A percentile compares a stretch with the other conserved stretches of the same genome.
phyloP scores from a whole-genome alignment of 2,329 filamentous ascomycete genomes.

The Nannizziopsis arthrosporioides region DNA sequence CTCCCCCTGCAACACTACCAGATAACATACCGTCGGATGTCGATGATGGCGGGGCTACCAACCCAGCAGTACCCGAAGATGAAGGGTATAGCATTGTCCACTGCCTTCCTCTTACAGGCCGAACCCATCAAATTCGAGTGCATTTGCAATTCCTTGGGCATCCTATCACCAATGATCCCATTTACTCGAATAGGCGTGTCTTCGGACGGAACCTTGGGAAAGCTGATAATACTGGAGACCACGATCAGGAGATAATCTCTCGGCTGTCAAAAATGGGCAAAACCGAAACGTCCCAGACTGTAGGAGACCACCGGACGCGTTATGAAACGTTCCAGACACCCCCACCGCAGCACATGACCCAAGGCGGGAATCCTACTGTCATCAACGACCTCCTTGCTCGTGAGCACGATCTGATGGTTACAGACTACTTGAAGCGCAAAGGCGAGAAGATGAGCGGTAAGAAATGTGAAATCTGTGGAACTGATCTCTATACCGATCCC shows the following conservation, averaged over 20 bases:
- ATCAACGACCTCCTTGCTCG: conserved; percentile 33
- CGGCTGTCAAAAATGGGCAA: conserved; percentile 85
- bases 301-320: conserved; percentile 42
- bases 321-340: conserved; percentile 52
- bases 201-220: conserved; percentile 72
- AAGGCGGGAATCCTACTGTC: conserved; percentile 24
- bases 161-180: conserved; percentile 93
- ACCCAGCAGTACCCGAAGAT: conserved; percentile 30
- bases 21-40: conserved; percentile 15
- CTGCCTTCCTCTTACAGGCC: conserved; percentile 81
- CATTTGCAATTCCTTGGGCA: conserved; percentile 90
- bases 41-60: conserved; percentile 17
- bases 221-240: conserved; percentile 54
- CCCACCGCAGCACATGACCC: conserved; percentile 26
- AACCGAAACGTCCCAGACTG: conserved; percentile 73
- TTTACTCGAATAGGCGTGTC: conserved; percentile 88
- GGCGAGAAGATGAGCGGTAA: conserved; percentile 89
- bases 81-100: conserved; percentile 89
- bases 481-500: conserved; percentile 85
- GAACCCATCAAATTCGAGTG: conserved; percentile 89
- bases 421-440: conserved; percentile 76
- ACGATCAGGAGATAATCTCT: conserved; percentile 81
- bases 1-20: conserved; percentile 11
- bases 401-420: conserved; percentile 68
- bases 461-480: conserved; percentile 67